Evolutionary conservation across 371 early-diverging fungal species (phyloP).

Genomic region (Saksenaea oblongispora): DNA sequence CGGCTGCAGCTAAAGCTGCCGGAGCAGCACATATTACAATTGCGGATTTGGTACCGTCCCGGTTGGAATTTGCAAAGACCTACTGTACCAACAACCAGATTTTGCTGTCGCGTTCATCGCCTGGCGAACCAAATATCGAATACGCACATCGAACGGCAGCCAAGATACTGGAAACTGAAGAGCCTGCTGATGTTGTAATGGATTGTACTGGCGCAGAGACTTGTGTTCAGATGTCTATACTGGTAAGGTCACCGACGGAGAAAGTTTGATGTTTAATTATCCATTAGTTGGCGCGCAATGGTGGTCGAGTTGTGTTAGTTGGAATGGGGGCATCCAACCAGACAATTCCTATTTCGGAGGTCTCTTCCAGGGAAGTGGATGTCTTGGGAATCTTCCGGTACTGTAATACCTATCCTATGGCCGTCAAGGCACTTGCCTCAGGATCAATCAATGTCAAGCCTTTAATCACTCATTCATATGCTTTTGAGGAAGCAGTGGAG

Average conservation of each 20-base stretch:
- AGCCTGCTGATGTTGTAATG: conserved; percentile 45
- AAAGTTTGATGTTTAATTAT: background rate
- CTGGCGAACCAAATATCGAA: conserved; percentile 43
- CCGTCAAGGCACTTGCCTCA: conserved; percentile 48
- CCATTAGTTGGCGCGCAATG: conserved; percentile 44
- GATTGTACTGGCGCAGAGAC: conserved; percentile 58
- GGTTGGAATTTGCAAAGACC: conserved; percentile 50
- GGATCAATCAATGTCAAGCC: conserved; percentile 49
- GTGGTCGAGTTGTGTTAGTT: conserved; percentile 49
- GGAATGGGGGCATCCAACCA: conserved; percentile 55
- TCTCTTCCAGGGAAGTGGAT: conserved; percentile 50
- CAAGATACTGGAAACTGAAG: conserved; percentile 25
- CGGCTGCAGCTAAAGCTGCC: conserved; percentile 55
- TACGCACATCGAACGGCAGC: conserved; percentile 36
- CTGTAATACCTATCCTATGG: conserved; percentile 50
- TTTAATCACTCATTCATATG: conserved; percentile 50
- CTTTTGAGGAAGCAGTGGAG: conserved; percentile 42
- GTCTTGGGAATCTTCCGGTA: conserved; percentile 54
- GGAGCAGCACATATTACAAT: conserved; percentile 53
- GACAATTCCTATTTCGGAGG: conserved; percentile 44
- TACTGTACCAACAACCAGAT: conserved; percentile 47
- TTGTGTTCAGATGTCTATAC: conserved; percentile 52
- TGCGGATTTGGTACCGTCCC: conserved; percentile 34
- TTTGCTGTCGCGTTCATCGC: conserved; percentile 29
- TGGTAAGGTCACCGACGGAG: conserved; percentile 9